A percentile compares a stretch with the other conserved stretches of the same genome.
Conservation (phyloP, 2,329 filamentous ascomycete genomes). For the Thielaviopsis euricoi region DNA sequence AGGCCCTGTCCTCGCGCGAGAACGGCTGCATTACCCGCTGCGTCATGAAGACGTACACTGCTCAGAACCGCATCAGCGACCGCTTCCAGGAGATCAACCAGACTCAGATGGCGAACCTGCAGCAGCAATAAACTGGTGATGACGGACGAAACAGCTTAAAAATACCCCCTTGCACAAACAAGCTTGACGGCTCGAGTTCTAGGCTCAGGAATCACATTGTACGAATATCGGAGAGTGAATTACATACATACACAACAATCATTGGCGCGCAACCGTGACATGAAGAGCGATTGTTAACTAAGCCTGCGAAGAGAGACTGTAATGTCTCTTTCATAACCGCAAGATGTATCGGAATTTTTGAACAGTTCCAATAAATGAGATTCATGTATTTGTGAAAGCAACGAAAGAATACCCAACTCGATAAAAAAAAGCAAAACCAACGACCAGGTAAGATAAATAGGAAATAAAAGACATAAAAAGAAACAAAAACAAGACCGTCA, state of each 20-base stretch:
- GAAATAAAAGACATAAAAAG: slow-evolving; percentile 2
- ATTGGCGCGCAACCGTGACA: neutral
- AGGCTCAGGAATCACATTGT: neutral
- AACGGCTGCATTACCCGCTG: slow-evolving; percentile 86
- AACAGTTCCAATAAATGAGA: neutral
- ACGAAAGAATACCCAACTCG: neutral
- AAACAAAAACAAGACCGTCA: slow-evolving; percentile 1
- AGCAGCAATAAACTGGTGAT: slow-evolving; percentile 17
- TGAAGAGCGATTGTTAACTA: neutral
- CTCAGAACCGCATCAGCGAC: slow-evolving; percentile 75
- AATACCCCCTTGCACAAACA: neutral
- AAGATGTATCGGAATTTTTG: too few relatives aligned
- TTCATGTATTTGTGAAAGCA: neutral
- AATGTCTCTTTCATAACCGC: too few relatives aligned
- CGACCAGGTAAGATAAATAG: neutral
- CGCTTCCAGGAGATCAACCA: slow-evolving; percentile 63
- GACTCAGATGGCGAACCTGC: slow-evolving; percentile 34
- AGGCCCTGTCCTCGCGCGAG: slow-evolving; percentile 76
- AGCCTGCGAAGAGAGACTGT: too few relatives aligned
- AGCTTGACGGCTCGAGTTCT: neutral
- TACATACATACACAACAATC: neutral
- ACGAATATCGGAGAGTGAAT: slow-evolving; percentile 1
- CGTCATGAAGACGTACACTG: slow-evolving; percentile 91
- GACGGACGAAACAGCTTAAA: neutral
- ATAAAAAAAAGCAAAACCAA: neutral